These are phyloP conservation scores for Tuber borchii DNA, from an alignment of 495 filamentous ascomycete species.

Conservation along the genomic window DNA sequence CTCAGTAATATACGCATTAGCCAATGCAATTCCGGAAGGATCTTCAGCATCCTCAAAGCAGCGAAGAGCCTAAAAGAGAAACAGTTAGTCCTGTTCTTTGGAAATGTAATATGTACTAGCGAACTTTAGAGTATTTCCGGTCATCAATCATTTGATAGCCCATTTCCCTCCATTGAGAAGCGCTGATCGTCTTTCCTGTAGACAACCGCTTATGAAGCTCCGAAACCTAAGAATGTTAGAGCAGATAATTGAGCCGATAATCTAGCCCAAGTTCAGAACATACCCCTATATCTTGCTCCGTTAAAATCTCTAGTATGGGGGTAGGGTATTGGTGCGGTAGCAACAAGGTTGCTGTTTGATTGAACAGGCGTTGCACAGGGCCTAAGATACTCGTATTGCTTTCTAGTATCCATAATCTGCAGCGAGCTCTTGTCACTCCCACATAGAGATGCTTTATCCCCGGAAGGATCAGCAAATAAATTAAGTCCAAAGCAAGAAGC, in stretches of 20 bases:
- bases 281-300: constrained; percentile 4
- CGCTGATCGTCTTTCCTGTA: too few species aligned
- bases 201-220: too few species aligned
- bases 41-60: too few species aligned
- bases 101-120: too few species aligned
- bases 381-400: background rate
- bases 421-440: constrained; percentile 17
- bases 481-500: background rate
- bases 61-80: too few species aligned
- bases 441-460: constrained; percentile 17
- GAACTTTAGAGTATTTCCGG: too few species aligned
- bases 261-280: background rate
- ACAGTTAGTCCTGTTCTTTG: too few species aligned
- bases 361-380: constrained; percentile 17
- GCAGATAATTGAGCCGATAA: background rate
- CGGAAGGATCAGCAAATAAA: background rate
- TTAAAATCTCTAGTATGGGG: constrained; percentile 13
- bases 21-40: constrained; percentile 1
- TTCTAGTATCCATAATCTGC: constrained; percentile 17
- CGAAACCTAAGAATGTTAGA: constrained; percentile 6
- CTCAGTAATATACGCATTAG: constrained; percentile 21
- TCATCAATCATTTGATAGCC: too few species aligned
- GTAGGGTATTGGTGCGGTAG: background rate
- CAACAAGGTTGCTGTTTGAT: background rate
- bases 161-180: too few species aligned